These are phyloP conservation scores for Neurospora sp. DNA, from an alignment of 495 filamentous ascomycete species.

Conservation along the genomic window DNA sequence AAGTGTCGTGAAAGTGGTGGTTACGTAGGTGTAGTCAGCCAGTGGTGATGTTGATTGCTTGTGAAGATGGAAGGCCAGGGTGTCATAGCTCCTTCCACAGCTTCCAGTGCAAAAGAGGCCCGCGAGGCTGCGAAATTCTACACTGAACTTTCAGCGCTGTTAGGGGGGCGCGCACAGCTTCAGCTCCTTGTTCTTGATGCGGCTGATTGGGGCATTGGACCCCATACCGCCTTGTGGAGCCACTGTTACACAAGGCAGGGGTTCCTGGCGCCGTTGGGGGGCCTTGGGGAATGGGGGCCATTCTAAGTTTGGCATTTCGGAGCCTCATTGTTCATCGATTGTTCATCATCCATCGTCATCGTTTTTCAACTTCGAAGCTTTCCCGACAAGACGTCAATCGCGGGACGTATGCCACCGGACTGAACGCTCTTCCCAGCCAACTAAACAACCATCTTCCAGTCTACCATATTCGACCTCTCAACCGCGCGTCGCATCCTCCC, in stretches of 20 bases:
- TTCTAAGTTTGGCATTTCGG: not conserved
- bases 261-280: not conserved
- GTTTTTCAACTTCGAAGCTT: not conserved
- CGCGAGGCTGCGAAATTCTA: not conserved
- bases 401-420: not conserved
- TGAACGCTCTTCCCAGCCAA: not conserved
- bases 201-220: not conserved
- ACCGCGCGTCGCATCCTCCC: not conserved
- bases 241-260: not conserved
- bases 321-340: not conserved
- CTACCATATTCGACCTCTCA: not conserved
- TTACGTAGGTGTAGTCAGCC: conserved; percentile 1
- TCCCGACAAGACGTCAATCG: not conserved
- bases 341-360: not conserved
- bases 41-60: not conserved
- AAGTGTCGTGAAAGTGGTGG: not conserved
- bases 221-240: not conserved
- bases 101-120: not conserved
- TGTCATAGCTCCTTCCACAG: conserved; percentile 5
- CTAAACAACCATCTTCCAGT: not conserved
- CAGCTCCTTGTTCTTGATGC: not conserved
- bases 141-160: not conserved
- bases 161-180: not conserved
- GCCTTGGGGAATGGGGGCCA: not conserved
- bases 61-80: conserved; percentile 1